Conservation (phyloP, 1,139 yeast genomes). For the Torulaspora pretoriensis region DNA sequence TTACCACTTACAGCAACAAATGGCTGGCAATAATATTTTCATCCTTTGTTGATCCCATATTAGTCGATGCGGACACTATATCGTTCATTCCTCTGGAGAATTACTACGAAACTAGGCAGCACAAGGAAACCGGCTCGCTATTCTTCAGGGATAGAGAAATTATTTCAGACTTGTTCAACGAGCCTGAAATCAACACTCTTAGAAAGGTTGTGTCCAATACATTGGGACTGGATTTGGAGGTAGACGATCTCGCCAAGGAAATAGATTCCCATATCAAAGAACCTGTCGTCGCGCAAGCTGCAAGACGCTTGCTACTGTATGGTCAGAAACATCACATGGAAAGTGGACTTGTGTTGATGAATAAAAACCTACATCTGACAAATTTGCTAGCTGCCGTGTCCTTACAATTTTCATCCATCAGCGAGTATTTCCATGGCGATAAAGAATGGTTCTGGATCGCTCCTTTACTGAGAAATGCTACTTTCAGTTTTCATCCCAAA, state of each 20-base stretch:
- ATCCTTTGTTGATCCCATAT: slow-evolving; percentile 47
- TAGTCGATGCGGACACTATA: slow-evolving; percentile 53
- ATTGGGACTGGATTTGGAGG: neutral
- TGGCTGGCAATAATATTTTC: slow-evolving; percentile 46
- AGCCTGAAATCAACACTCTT: neutral
- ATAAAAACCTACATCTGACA: slow-evolving; percentile 43
- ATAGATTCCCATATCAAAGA: slow-evolving; percentile 37
- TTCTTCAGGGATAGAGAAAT: slow-evolving; percentile 47
- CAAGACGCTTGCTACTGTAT: slow-evolving; percentile 43
- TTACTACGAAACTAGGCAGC: slow-evolving; percentile 40
- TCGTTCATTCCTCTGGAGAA: slow-evolving; percentile 43
- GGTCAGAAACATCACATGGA: slow-evolving; percentile 54
- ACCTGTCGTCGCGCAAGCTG: slow-evolving; percentile 40
- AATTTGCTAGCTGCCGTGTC: slow-evolving; percentile 45
- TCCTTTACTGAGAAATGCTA: slow-evolving; percentile 24
- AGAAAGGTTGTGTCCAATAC: neutral
- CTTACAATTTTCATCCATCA: slow-evolving; percentile 32
- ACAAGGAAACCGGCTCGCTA: slow-evolving; percentile 40
- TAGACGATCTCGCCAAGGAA: slow-evolving; percentile 13
- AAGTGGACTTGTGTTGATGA: slow-evolving; percentile 50
- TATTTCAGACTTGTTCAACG: slow-evolving; percentile 14
- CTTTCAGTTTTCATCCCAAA: slow-evolving; percentile 10
- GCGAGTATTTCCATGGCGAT: slow-evolving; percentile 45
- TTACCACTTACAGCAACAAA: slow-evolving; percentile 46
- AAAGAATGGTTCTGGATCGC: slow-evolving; percentile 58